Conservation (phyloP, 768 basidiomycete genomes). For the Hysterangium stoloniferum region DNA sequence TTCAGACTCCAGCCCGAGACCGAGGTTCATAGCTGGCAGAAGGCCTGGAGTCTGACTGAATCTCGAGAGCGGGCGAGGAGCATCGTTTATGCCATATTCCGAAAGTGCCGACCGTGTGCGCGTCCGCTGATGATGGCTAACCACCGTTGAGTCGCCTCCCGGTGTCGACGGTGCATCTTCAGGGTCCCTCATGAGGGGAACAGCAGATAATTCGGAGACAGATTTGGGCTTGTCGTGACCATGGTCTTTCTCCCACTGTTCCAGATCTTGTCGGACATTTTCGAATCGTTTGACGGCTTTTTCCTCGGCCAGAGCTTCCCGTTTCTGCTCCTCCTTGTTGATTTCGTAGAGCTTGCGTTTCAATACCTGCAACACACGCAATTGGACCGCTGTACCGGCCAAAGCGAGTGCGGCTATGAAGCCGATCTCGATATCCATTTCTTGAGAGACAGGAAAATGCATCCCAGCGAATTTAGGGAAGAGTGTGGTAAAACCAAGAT, state of each 20-base stretch:
- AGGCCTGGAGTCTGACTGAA: conserved; percentile 42
- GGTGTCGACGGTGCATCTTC: conserved; percentile 36
- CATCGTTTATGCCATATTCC: conserved; percentile 36
- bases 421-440: conserved; percentile 91
- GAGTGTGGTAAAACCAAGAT: conserved; percentile 74
- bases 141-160: conserved; percentile 34
- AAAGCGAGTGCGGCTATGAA: conserved; percentile 76
- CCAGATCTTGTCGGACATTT: conserved; percentile 57
- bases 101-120: conserved; percentile 64
- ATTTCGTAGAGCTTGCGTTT: conserved; percentile 76
- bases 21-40: conserved; percentile 69
- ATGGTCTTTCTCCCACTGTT: conserved; percentile 85
- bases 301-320: conserved; percentile 69
- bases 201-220: conserved; percentile 55
- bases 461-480: conserved; percentile 75
- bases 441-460: conserved; percentile 76
- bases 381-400: conserved; percentile 85
- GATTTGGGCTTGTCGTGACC: conserved; percentile 29
- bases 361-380: conserved; percentile 76
- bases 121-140: conserved; percentile 40
- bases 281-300: conserved; percentile 65
- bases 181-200: conserved; percentile 60
- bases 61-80: background rate
- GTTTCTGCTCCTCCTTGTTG: conserved; percentile 59
- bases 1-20: conserved; percentile 63